These are phyloP conservation scores for Cyclotella atomus DNA, from an alignment of 108 stramenopile genomes.

Conservation along the genomic window DNA sequence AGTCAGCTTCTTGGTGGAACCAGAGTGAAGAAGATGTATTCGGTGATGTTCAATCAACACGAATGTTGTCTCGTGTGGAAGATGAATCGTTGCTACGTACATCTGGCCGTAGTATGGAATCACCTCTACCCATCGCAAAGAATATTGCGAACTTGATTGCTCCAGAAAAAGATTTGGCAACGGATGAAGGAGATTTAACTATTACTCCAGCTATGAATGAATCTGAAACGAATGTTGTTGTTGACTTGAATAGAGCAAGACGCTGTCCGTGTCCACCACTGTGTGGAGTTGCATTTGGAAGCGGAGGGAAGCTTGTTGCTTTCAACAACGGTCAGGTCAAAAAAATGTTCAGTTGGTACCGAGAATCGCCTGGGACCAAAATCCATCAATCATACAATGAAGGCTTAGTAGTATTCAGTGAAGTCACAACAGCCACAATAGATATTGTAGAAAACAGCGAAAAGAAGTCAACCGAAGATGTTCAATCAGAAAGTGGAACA, in stretches of 20 bases:
- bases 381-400: constrained; percentile 1
- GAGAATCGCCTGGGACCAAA: background rate
- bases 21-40: constrained; percentile 30
- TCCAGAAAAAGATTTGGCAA: background rate
- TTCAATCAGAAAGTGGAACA: background rate
- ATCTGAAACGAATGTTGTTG: background rate
- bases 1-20: constrained; percentile 39
- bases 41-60: constrained; percentile 12
- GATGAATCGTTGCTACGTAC: constrained; percentile 4
- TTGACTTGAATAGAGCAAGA: constrained; percentile 40
- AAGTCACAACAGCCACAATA: background rate
- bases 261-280: constrained; percentile 73
- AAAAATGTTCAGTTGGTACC: constrained; percentile 75
- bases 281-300: constrained; percentile 76
- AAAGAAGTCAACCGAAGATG: background rate
- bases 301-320: constrained; percentile 60
- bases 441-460: background rate
- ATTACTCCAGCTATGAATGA: background rate
- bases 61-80: background rate
- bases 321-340: constrained; percentile 81
- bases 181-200: background rate
- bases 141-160: background rate
- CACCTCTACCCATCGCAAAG: background rate
- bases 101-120: background rate
- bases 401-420: background rate